Conservation (phyloP, 2,329 filamentous ascomycete genomes). For the Cordyceps javanica region DNA sequence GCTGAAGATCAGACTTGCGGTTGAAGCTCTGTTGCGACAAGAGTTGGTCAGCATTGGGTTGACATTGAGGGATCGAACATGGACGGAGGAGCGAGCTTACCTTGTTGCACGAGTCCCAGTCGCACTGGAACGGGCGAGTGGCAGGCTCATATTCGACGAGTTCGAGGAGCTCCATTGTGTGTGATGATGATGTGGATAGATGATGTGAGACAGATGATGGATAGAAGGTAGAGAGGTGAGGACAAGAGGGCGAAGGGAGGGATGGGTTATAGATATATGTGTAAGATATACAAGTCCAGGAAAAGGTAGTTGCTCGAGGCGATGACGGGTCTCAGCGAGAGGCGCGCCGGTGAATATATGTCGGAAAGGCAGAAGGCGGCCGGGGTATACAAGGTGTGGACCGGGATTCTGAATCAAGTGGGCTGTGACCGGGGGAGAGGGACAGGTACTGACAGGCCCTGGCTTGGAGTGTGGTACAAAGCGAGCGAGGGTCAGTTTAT, state of each 20-base stretch:
- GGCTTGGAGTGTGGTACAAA: conserved; percentile 6
- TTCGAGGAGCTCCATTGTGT: conserved; percentile 56
- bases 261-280: conserved; percentile 2
- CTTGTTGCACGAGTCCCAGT: conserved; percentile 58
- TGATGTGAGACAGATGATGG: conserved; percentile 2
- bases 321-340: conserved; percentile 4
- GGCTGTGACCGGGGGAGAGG: conserved; percentile 12
- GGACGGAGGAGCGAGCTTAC: conserved; percentile 34
- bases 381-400: conserved; percentile 11
- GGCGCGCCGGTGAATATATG: conserved; percentile 13
- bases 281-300: conserved; percentile 4
- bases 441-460: conserved; percentile 13
- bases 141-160: conserved; percentile 58
- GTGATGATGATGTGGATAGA: background rate
- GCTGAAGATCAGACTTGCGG: conserved; percentile 63
- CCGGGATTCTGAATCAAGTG: conserved; percentile 13
- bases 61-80: background rate
- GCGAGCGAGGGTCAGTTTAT: conserved; percentile 11
- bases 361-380: conserved; percentile 5
- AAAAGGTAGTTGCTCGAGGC: conserved; percentile 5
- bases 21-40: conserved; percentile 56
- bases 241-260: background rate
- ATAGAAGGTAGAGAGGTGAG: background rate
- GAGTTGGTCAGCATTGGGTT: conserved; percentile 1
- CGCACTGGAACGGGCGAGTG: conserved; percentile 57